Base-by-base conservation (phyloP, 345 rosid genomes). In the Syzygium grande region DNA sequence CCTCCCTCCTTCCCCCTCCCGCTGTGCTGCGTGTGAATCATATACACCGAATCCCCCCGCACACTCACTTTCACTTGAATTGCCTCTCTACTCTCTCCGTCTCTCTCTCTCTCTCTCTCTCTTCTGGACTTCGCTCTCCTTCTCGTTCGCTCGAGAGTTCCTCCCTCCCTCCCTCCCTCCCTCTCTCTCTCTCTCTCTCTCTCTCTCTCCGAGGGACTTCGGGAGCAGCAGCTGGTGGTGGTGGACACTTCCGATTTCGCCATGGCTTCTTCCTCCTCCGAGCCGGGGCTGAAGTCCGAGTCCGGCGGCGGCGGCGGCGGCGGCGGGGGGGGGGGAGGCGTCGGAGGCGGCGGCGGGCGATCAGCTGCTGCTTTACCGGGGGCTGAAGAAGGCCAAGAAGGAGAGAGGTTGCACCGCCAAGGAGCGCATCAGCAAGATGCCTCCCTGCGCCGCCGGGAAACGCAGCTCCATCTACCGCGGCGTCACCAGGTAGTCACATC, bases 401-500 rank as follows among this genome's bases (percentile, higher is more conserved):
- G 99, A 98, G 89, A 94, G 99, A 92, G 98, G 98, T 3, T 96
- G 99, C 86, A 98, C 99, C 49, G 99, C 99, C 54, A 98, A 98
- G 91, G 99, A 98, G 90, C 98, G 99, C 85, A 98, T 98, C 87
- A 98, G 99, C 89, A 96, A 96, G 90, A 96, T 98, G 99, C 98
- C 98, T 80, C 99, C 99, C 79, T 95, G 98, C 23, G 97, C 99
- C 2, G 99, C 99, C 63, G 99, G 99, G 21, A 98, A 98, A 93
- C 97, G 99, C 90, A 98, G 99, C 88, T 98, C 99, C 84, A 98
- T 98, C 87, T 98, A 98, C 92, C 98, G 99, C 8, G 99, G 99
- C 68, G 99, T 98, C 91, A 98, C 99, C 90, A 96, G 99, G 99
- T 96, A 85, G 77, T 84, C 59, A 2, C 1, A 68, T 1, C 61